Conservation (phyloP, 106 monocot genomes). For the Amphibolis antarctica region DNA sequence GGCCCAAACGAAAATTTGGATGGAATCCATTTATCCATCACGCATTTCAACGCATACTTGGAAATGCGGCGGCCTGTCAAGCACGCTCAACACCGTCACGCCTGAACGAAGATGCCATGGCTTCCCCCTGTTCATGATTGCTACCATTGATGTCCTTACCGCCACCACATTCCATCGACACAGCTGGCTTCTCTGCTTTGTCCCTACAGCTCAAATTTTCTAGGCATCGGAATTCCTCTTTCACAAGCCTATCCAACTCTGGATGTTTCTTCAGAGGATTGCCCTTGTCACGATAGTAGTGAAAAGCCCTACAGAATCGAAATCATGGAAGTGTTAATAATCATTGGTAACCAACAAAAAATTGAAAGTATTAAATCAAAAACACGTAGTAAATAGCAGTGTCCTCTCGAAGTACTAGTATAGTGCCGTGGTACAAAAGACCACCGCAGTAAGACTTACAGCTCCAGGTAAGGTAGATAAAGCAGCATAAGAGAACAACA, state of each 20-base stretch:
- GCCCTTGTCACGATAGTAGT: slow-evolving; percentile 41
- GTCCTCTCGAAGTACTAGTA: too few species aligned
- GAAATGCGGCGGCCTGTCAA: too few species aligned
- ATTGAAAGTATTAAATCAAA: neutral
- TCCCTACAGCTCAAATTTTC: slow-evolving; percentile 60
- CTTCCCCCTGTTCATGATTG: neutral
- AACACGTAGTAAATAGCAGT: too few species aligned
- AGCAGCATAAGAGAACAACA: too few species aligned
- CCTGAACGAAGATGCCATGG: neutral
- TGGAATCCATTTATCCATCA: neutral
- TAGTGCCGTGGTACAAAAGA: too few species aligned
- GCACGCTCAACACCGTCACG: neutral
- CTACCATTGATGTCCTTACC: neutral
- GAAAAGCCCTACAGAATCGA: slow-evolving; percentile 59
- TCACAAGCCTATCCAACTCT: slow-evolving; percentile 63
- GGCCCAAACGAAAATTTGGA: slow-evolving; percentile 7
- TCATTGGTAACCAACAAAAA: neutral
- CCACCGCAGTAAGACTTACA: too few species aligned
- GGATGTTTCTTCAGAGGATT: slow-evolving; percentile 47
- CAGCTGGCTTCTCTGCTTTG: slow-evolving; percentile 19
- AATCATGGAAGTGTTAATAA: neutral
- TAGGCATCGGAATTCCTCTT: slow-evolving; percentile 56
- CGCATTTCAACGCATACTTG: neutral
- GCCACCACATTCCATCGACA: slow-evolving; percentile 16
- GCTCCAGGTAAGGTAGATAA: too few species aligned